A percentile compares a stretch with the other conserved stretches of the same genome.
Evolutionary conservation across 192 early-diverging fungal genomes (phyloP).

Genomic region (Geranomyces michiganensis): DNA sequence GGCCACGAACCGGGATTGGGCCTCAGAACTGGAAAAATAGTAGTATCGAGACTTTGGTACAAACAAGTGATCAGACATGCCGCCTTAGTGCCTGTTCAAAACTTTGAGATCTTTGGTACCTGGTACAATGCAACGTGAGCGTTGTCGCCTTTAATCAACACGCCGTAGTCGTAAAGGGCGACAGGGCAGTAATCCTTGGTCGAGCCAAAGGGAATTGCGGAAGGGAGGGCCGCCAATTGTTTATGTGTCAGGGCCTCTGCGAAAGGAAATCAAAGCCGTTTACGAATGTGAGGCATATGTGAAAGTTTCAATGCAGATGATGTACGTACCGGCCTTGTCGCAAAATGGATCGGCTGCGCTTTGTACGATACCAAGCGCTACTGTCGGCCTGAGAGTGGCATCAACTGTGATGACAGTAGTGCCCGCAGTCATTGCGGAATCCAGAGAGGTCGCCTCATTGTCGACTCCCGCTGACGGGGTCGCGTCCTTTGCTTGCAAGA

Average conservation of each 20-base stretch:
- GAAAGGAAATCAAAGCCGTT: neutral
- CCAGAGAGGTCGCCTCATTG: too few species aligned
- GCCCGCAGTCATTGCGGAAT: slow-evolving; percentile 23
- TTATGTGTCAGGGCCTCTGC: slow-evolving; percentile 25
- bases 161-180: slow-evolving; percentile 36
- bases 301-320: slow-evolving; percentile 1
- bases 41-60: slow-evolving; percentile 40
- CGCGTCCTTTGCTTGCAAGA: slow-evolving; percentile 9
- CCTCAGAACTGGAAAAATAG: slow-evolving; percentile 48
- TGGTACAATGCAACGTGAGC: slow-evolving; percentile 42
- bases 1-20: slow-evolving; percentile 41
- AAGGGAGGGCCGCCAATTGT: slow-evolving; percentile 31
- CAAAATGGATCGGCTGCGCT: slow-evolving; percentile 50
- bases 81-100: too few species aligned
- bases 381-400: slow-evolving; percentile 24
- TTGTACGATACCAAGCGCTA: slow-evolving; percentile 40
- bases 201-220: slow-evolving; percentile 43
- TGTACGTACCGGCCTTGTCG: slow-evolving; percentile 38
- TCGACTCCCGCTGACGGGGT: neutral
- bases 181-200: slow-evolving; percentile 60
- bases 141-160: slow-evolving; percentile 45
- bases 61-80: neutral
- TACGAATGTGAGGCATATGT: neutral
- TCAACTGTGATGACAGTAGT: slow-evolving; percentile 36
- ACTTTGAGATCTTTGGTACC: slow-evolving; percentile 3